Conservation (phyloP, 257 asterid genomes). For the Solanum pennellii region DNA sequence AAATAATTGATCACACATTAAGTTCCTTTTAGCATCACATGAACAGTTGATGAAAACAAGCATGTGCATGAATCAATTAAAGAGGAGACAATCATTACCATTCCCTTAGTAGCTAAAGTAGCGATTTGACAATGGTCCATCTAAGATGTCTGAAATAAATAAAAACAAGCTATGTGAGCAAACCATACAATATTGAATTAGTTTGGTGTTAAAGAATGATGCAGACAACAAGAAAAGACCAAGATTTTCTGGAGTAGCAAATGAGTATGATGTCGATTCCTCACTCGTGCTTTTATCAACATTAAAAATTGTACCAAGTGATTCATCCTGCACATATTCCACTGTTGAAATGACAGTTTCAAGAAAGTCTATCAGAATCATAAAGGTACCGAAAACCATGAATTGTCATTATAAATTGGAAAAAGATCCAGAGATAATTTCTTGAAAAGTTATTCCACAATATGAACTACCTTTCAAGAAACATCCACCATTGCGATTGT, state of each 20-base stretch:
- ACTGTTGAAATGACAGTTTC: neutral
- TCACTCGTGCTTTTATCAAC: neutral
- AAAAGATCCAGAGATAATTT: neutral
- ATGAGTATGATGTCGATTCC: conserved; percentile 23
- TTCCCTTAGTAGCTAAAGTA: neutral
- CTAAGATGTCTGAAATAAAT: neutral
- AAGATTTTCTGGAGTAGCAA: conserved; percentile 23
- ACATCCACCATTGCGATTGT: conserved; percentile 3
- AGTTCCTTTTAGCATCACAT: no score
- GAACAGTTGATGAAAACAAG: no score
- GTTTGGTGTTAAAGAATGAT: neutral
- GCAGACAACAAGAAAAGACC: conserved; percentile 11
- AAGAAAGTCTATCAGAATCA: neutral
- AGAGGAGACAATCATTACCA: neutral
- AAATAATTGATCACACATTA: no score
- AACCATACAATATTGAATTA: neutral
- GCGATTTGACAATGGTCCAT: neutral
- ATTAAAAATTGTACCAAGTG: no score
- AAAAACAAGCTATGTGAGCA: neutral
- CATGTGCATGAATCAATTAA: no score
- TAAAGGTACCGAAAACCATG: conserved; percentile 5
- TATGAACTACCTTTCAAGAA: neutral
- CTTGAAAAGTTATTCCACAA: neutral
- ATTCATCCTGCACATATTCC: neutral
- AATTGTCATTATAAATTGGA: conserved; percentile 3